These are phyloP conservation scores for Aspergillus sp. DNA, from an alignment of 2,329 filamentous ascomycete species.

Conservation along the genomic window DNA sequence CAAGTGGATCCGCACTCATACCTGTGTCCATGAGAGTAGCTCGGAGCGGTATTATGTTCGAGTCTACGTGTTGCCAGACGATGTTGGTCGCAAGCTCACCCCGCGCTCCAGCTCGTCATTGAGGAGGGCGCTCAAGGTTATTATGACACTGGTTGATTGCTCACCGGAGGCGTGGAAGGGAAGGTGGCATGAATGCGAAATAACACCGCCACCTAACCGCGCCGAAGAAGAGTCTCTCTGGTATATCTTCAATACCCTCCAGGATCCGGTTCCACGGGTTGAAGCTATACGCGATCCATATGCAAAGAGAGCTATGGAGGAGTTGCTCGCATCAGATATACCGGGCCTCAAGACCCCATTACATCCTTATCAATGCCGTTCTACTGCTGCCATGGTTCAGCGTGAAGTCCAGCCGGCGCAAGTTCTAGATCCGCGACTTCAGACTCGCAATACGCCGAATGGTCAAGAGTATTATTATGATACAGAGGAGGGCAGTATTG, in stretches of 20 bases:
- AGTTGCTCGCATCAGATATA: conserved; percentile 24
- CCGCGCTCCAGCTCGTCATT: conserved; percentile 25
- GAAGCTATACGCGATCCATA: conserved; percentile 22
- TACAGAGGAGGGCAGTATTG: conserved; percentile 50
- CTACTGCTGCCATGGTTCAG: conserved; percentile 74
- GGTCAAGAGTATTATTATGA: conserved; percentile 62
- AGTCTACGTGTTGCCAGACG: conserved; percentile 34
- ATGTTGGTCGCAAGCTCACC: conserved; percentile 25
- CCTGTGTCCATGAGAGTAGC: conserved; percentile 9
- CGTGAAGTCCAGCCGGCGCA: conserved; percentile 59
- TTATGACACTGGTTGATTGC: conserved; percentile 33
- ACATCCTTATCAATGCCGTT: conserved; percentile 70
- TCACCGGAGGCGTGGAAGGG: conserved; percentile 33
- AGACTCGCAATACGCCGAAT: conserved; percentile 49
- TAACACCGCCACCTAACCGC: conserved; percentile 6
- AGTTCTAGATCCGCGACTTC: conserved; percentile 64
- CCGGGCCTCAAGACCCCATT: conserved; percentile 47
- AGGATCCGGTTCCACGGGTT: conserved; percentile 29
- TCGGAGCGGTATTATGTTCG: conserved; percentile 16
- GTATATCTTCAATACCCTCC: conserved; percentile 43
- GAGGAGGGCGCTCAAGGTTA: conserved; percentile 26
- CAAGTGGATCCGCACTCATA: conserved; percentile 26
- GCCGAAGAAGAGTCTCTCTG: conserved; percentile 36
- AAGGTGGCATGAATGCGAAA: conserved; percentile 1
- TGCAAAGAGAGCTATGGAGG: conserved; percentile 27